Conservation (phyloP, 257 asterid genomes). For the Penstemon barbatus region DNA sequence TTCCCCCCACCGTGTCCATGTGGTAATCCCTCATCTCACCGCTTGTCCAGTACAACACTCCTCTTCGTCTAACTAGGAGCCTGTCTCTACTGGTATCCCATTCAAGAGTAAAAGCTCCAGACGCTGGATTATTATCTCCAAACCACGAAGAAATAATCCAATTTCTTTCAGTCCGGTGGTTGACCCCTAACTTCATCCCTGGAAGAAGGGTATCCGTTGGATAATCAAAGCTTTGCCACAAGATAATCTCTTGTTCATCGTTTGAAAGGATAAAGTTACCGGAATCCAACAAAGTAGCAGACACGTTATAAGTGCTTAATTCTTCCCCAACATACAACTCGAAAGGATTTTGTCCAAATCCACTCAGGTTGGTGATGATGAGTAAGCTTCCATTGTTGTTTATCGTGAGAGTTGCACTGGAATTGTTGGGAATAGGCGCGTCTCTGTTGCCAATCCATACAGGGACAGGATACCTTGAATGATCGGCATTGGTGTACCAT, state of each 20-base stretch:
- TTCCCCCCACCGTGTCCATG: background rate
- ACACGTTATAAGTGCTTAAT: constrained; percentile 25
- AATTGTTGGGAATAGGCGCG: constrained; percentile 7
- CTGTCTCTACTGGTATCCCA: constrained; percentile 31
- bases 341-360: constrained; percentile 17
- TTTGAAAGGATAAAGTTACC: constrained; percentile 45
- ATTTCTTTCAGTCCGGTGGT: constrained; percentile 38
- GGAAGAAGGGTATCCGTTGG: constrained; percentile 60
- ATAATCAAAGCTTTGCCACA: constrained; percentile 63
- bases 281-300: constrained; percentile 36
- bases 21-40: constrained; percentile 30
- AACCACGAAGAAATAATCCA: constrained; percentile 59
- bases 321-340: constrained; percentile 16
- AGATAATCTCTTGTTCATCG: background rate
- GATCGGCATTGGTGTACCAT: constrained; percentile 20
- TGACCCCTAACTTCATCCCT: constrained; percentile 51
- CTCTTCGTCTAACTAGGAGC: constrained; percentile 35
- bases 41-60: constrained; percentile 41
- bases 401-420: constrained; percentile 31
- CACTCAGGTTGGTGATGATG: constrained; percentile 4
- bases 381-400: constrained; percentile 31
- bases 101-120: constrained; percentile 52
- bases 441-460: constrained; percentile 53
- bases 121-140: constrained; percentile 22
- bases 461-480: background rate